These are phyloP conservation scores for Aspergillus pseudonomiae DNA, from an alignment of 2,329 filamentous ascomycete genomes.

Conservation along the genomic window DNA sequence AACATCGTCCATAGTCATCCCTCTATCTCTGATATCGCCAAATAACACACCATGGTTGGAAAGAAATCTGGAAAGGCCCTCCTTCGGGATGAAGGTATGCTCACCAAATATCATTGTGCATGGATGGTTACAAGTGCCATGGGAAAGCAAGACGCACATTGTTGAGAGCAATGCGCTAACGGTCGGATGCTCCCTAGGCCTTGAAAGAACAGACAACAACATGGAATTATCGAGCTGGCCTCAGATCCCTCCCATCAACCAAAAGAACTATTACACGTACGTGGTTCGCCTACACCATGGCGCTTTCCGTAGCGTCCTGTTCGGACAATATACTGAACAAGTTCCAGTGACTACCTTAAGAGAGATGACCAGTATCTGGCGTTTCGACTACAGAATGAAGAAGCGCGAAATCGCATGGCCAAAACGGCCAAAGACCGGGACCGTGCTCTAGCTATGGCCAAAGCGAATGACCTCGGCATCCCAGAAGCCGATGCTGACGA, in stretches of 20 bases:
- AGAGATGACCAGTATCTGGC: conserved; percentile 95
- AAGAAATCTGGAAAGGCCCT: conserved; percentile 68
- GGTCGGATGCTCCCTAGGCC: conserved; percentile 58
- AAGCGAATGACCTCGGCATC: conserved; percentile 66
- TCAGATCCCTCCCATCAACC: conserved; percentile 89
- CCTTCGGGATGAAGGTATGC: conserved; percentile 60
- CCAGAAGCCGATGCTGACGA: conserved; percentile 49
- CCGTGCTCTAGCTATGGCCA: conserved; percentile 76
- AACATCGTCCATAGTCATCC: conserved; percentile 5
- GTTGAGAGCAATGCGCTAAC: conserved; percentile 12
- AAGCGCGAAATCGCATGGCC: conserved; percentile 78
- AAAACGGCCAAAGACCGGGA: conserved; percentile 87
- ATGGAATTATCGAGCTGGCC: conserved; percentile 96
- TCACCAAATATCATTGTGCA: not conserved
- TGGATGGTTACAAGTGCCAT: not conserved
- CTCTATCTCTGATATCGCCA: not conserved
- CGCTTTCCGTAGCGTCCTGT: not conserved
- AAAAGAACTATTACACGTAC: conserved; percentile 99
- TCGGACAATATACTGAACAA: not conserved
- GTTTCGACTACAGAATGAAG: conserved; percentile 83
- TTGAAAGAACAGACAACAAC: conserved; percentile 96
- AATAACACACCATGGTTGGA: conserved; percentile 58
- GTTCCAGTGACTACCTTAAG: conserved; percentile 89
- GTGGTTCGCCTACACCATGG: conserved; percentile 32
- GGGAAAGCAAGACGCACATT: not conserved